Evolutionary conservation across 176 grass and related monocot genomes (phyloP).

Genomic region (Sorghum bicolor): DNA sequence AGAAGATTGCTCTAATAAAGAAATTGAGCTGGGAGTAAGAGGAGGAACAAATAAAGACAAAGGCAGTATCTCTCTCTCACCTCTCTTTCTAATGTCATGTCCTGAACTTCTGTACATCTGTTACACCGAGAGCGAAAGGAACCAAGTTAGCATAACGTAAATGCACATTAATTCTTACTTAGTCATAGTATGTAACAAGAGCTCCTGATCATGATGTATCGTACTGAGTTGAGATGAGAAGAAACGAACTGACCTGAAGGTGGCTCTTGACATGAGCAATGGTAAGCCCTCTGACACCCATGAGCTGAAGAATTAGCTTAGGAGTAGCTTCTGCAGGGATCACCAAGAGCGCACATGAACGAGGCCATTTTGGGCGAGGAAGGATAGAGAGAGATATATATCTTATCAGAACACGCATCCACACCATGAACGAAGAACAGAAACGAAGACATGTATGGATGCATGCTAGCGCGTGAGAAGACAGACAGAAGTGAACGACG

Average conservation of each 20-base stretch:
- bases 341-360: background rate
- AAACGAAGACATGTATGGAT: background rate
- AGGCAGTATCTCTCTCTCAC: constrained; percentile 14
- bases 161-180: background rate
- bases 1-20: constrained; percentile 19
- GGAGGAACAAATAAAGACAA: background rate
- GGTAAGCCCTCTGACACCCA: constrained; percentile 72
- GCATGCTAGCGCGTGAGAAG: background rate
- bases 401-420: background rate
- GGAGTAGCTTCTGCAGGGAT: constrained; percentile 65
- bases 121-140: background rate
- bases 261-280: constrained; percentile 97
- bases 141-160: background rate
- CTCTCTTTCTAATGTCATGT: constrained; percentile 54
- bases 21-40: background rate
- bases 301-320: constrained; percentile 85
- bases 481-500: constrained; percentile 3
- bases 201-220: no score
- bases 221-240: background rate
- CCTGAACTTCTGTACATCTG: constrained; percentile 94
- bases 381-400: background rate
- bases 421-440: background rate
- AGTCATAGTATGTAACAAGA: background rate
- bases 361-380: background rate
- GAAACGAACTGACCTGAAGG: constrained; percentile 60